Evolutionary conservation across 345 rosid species (phyloP), one percentile per base, ranked within the genome.

Genomic region (Mangifera indica): DNA sequence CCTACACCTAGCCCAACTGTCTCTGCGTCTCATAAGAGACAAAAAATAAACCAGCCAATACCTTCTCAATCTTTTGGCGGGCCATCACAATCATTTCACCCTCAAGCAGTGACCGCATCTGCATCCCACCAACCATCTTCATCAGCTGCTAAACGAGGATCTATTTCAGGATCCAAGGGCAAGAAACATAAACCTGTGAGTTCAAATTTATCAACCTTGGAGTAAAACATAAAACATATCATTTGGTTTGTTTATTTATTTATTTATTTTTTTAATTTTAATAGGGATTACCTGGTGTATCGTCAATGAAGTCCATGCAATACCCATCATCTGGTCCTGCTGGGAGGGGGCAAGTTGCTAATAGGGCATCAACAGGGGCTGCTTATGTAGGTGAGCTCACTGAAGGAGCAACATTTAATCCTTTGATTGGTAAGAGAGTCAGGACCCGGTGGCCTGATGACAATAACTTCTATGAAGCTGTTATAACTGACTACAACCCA

Each of bases 401-500:
- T 48, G 87, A 87, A 37, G 87, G 81, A 74, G 80, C 77, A 64
- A 75, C 80, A 10, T 78, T 78, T 69, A 84, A 86, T 62, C 78
- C 86, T 70, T 77, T 85, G 63, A 40, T 93, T 69, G 97, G 97
- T 69, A 87, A 72, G 83, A 84, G 81, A 84, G 97, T 90, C 67
- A 85, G 81, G 85, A 93, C 94, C 53, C 85, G 86, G 72, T 92
- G 98, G 98, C 98, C 98, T 51, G 96, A 92, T 72, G 98, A 92
- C 84, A 93, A 93, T 82, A 86, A 87, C 78, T 93, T 93, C 72
- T 90, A 93, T 74, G 94, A 90, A 77, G 98, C 98, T 81, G 78
- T 87, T 70, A 93, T 93, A 80, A 85, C 91, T 57, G 85, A 84
- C 69, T 93, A 89, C 64, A 77, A 83, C 69, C 81, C 88, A 51